phyloP scores from a whole-genome alignment of 306 rosid species.

The Acacia melanoxylon region DNA sequence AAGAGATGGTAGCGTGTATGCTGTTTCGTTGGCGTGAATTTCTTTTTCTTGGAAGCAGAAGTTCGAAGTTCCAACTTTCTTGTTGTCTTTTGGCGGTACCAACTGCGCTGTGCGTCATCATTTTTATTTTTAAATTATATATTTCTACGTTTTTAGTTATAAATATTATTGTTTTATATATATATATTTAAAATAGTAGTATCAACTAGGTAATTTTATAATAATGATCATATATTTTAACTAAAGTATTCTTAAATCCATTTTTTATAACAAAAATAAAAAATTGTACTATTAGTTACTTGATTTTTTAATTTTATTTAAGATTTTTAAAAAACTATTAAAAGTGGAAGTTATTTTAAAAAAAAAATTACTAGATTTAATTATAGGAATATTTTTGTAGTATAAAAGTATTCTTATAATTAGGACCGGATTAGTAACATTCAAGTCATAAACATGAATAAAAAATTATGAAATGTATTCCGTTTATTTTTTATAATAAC shows the following conservation, averaged over 20 bases:
- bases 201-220: too few relatives aligned
- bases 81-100: not conserved
- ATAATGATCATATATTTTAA: not conserved
- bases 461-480: not conserved
- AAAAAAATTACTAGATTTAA: too few relatives aligned
- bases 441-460: not conserved
- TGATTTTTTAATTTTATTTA: not conserved
- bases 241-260: not conserved
- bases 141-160: not conserved
- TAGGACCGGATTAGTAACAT: too few relatives aligned
- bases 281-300: not conserved
- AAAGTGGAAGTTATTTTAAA: not conserved
- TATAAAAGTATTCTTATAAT: too few relatives aligned
- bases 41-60: not conserved
- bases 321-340: too few relatives aligned
- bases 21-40: not conserved
- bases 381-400: too few relatives aligned
- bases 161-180: too few relatives aligned
- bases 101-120: not conserved
- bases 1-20: not conserved
- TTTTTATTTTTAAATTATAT: not conserved
- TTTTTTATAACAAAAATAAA: not conserved
- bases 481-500: not conserved
- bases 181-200: too few relatives aligned
- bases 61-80: conserved; percentile 4